phyloP scores from a whole-genome alignment of 2,329 filamentous ascomycete species.

The Coleophoma crateriformis region DNA sequence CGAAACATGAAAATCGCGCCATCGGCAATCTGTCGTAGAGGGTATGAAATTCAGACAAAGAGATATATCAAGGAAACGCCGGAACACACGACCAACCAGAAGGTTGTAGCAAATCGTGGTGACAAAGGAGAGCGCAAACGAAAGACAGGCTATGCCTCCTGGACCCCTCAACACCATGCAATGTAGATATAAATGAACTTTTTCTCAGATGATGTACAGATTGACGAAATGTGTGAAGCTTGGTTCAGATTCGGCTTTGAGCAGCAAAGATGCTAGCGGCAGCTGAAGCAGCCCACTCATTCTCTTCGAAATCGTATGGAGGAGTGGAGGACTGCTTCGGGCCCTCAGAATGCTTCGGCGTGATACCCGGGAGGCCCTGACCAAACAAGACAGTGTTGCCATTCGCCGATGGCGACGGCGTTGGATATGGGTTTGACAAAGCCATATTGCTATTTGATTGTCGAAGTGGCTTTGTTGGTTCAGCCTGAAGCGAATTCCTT shows the following conservation, averaged over 20 bases:
- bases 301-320: slow-evolving; percentile 89
- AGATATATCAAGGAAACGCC: slow-evolving; percentile 15
- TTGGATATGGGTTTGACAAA: slow-evolving; percentile 57
- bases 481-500: slow-evolving; percentile 23
- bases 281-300: slow-evolving; percentile 82
- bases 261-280: slow-evolving; percentile 77
- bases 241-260: slow-evolving; percentile 51
- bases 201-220: slow-evolving; percentile 26
- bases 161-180: slow-evolving; percentile 25
- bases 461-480: slow-evolving; percentile 44
- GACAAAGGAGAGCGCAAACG: slow-evolving; percentile 19
- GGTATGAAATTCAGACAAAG: slow-evolving; percentile 18
- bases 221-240: slow-evolving; percentile 9
- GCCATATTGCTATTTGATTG: slow-evolving; percentile 61
- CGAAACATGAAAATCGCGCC: slow-evolving; percentile 11
- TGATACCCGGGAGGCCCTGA: slow-evolving; percentile 48
- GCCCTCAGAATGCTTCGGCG: slow-evolving; percentile 38
- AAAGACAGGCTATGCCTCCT: slow-evolving; percentile 11
- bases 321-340: slow-evolving; percentile 86
- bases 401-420: slow-evolving; percentile 73
- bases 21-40: slow-evolving; percentile 11
- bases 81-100: slow-evolving; percentile 14
- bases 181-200: slow-evolving; percentile 26
- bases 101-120: slow-evolving; percentile 7
- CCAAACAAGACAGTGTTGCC: slow-evolving; percentile 68